Conservation (phyloP, 352 stramenopile species). For the Phytophthora podocarpi region DNA sequence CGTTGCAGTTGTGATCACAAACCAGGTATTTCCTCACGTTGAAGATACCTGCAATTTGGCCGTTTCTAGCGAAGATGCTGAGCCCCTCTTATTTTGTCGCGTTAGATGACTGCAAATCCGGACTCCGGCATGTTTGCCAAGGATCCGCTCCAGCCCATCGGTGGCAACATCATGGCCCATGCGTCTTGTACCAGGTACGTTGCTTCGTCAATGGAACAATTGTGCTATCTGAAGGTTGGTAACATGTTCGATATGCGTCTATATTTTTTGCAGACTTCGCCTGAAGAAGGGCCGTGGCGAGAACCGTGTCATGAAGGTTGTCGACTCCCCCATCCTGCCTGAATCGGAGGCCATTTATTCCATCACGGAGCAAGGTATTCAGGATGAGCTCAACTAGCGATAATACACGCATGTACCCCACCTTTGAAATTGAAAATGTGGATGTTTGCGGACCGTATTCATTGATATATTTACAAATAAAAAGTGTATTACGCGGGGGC, state of each 20-base stretch:
- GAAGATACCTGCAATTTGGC: background rate
- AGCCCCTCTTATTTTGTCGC: background rate
- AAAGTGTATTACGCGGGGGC: no score
- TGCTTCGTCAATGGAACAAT: background rate
- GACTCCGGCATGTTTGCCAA: constrained; percentile 92
- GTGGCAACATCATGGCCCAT: constrained; percentile 91
- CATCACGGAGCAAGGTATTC: constrained; percentile 95
- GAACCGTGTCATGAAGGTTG: constrained; percentile 98
- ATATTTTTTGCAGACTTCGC: constrained; percentile 62
- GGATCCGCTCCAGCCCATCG: constrained; percentile 90
- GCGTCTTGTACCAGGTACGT: constrained; percentile 78
- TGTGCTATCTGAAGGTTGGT: background rate
- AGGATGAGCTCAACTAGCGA: constrained; percentile 89
- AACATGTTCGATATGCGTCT: constrained; percentile 2
- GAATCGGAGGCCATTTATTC: constrained; percentile 99
- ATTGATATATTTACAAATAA: no score
- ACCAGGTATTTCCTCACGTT: constrained; percentile 59
- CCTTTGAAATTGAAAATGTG: constrained; percentile 16
- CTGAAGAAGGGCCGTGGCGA: constrained; percentile 97
- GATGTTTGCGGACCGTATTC: no score
- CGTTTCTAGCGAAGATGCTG: background rate
- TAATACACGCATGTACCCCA: constrained; percentile 24
- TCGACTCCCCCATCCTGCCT: constrained; percentile 96
- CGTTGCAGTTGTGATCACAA: constrained; percentile 94
- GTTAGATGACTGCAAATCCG: constrained; percentile 88